Evolutionary conservation across 2,329 filamentous ascomycete genomes (phyloP).

Genomic region (Fulvia fulva): DNA sequence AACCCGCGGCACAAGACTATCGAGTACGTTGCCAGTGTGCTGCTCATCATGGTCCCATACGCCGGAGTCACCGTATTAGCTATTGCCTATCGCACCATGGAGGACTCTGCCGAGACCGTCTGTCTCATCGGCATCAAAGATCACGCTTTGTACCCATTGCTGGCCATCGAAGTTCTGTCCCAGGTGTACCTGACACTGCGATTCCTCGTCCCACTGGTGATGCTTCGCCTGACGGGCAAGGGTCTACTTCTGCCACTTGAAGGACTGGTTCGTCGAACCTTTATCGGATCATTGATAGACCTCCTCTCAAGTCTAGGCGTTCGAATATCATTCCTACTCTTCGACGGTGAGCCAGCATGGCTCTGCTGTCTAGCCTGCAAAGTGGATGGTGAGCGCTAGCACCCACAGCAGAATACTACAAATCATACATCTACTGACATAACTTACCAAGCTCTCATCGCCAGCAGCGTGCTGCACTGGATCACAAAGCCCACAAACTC

Average conservation of each 20-base stretch:
- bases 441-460: constrained; percentile 5
- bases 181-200: constrained; percentile 8
- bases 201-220: constrained; percentile 7
- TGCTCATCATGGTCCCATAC: constrained; percentile 5
- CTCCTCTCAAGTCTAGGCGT: constrained; percentile 4
- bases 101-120: background rate
- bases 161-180: constrained; percentile 2
- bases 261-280: constrained; percentile 6
- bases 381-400: constrained; percentile 3
- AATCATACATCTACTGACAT: background rate
- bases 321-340: constrained; percentile 3
- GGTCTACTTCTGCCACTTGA: constrained; percentile 5
- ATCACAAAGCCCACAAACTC: constrained; percentile 9
- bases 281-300: constrained; percentile 3
- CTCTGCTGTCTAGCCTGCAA: constrained; percentile 12
- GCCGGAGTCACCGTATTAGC: background rate
- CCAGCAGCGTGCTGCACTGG: constrained; percentile 10
- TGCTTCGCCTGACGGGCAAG: constrained; percentile 5
- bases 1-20: background rate
- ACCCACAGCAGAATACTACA: background rate
- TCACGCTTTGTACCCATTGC: constrained; percentile 2
- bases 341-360: constrained; percentile 12
- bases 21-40: constrained; percentile 4
- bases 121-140: constrained; percentile 8
- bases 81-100: background rate